Evolutionary conservation across 352 stramenopile genomes (phyloP).

Genomic region (Globisporangium cederbergense): DNA sequence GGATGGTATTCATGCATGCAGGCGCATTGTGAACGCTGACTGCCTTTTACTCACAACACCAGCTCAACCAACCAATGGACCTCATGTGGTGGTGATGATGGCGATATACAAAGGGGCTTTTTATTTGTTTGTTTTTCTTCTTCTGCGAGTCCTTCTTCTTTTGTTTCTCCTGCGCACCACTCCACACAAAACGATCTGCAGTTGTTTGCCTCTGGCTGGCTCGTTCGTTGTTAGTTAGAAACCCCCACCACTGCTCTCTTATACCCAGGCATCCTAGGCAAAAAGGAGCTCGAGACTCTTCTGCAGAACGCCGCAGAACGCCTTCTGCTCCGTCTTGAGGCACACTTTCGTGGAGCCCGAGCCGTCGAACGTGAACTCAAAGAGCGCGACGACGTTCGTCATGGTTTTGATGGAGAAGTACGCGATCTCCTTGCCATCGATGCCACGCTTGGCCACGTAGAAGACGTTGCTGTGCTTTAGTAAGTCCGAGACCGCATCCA

Average conservation of each 20-base stretch:
- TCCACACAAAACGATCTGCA: conserved; percentile 2
- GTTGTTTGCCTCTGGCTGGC: background rate
- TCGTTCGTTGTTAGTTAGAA: background rate
- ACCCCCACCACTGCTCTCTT: background rate
- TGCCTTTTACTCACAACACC: background rate
- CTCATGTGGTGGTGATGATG: background rate
- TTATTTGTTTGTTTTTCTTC: background rate
- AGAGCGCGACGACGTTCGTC: conserved; percentile 90
- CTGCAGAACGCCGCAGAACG: conserved; percentile 88
- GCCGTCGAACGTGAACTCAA: conserved; percentile 95
- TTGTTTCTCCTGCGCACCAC: background rate
- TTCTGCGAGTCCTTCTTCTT: background rate
- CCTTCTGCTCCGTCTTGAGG: conserved; percentile 92
- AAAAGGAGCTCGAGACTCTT: conserved; percentile 82
- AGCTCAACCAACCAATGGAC: background rate
- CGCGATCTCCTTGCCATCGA: conserved; percentile 93
- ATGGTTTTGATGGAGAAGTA: conserved; percentile 96
- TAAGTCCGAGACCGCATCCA: conserved; percentile 86
- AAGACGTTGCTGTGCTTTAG: conserved; percentile 91
- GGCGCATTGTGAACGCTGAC: background rate
- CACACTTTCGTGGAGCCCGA: conserved; percentile 91
- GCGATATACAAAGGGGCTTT: background rate
- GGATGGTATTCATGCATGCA: background rate
- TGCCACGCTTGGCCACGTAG: conserved; percentile 92
- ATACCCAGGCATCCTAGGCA: conserved; percentile 19